Base-by-base conservation (phyloP, 139 green algal species). In the Picochlorum sp. region DNA sequence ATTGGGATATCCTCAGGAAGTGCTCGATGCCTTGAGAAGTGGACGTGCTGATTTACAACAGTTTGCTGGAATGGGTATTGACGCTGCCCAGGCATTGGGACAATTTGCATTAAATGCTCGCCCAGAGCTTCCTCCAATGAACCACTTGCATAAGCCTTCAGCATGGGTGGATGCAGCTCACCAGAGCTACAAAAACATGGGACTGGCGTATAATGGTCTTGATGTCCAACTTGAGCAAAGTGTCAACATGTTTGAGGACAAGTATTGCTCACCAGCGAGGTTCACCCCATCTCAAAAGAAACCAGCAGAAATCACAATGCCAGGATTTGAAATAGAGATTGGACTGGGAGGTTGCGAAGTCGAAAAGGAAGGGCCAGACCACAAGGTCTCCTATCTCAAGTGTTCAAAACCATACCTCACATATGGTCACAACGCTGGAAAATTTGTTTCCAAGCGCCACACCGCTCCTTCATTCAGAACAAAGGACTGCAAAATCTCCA, bases 401-500 rank as follows among this genome's bases (percentile, higher is more conserved):
- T 73, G 71, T 65, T 20, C 31, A 10, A 51, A 68, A 47, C 71
- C 71, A 51, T 62, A 47, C 58, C 56, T 77, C 64, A 6, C 8
- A 23, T 66, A 59, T 34, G 49, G 15, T 5, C 37, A 56, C 13
- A 26, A 18, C 0, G 7, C 8, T 13, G 60, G n/a, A 45, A 72
- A 45, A 16, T 77, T 65, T 26, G 60, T 49, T 50, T 71, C 62
- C 54, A 60, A 69, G 23, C 49, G 54, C 69, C 45, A 66, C 30
- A 55, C 23, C 1, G 62, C 69, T 34, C 61, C 69, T 30, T 21
- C 18, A 18, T 68, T 41, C 28, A 58, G 24, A 13, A 62, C 56
- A 28, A 76, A 76, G 45, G 52, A 60, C 24, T 77, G 71, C 60
- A 68, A 77, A 47, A 30, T 73, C n/a, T 65, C 15, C 23, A 73